Percentiles rank a stretch among this genome's conserved stretches.
Evolutionary conservation across 345 rosid species (phyloP).

Genomic region (Populus pruinosa): DNA sequence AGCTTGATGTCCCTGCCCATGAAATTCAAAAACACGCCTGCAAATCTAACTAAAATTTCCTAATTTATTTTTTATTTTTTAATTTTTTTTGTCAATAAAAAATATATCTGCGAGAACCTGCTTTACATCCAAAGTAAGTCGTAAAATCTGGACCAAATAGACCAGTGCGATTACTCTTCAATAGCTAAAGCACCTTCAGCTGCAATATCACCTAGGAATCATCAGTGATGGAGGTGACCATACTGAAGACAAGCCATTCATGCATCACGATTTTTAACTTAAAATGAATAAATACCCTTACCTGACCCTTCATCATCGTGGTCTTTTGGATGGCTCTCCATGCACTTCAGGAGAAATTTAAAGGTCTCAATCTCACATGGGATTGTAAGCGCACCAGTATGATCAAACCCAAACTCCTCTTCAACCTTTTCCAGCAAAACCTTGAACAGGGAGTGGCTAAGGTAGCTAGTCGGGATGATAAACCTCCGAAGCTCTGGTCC

Average conservation of each 20-base stretch:
- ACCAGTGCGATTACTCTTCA: conserved; percentile 21
- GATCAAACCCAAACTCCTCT: conserved; percentile 94
- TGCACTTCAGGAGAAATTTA: conserved; percentile 77
- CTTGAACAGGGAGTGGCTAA: conserved; percentile 84
- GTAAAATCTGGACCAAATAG: conserved; percentile 17
- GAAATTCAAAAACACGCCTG: conserved; percentile 14
- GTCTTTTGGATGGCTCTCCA: conserved; percentile 57
- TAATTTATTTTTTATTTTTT: conserved; percentile 18
- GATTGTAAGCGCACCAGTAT: conserved; percentile 71
- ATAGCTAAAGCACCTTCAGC: conserved; percentile 30
- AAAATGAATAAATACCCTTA: neutral
- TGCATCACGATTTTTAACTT: too few species aligned
- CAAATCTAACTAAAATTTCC: conserved; percentile 31
- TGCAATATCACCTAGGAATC: conserved; percentile 31
- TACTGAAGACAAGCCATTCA: neutral
- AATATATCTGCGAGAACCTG: conserved; percentile 31
- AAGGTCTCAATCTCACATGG: conserved; percentile 98
- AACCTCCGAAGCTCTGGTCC: conserved; percentile 93
- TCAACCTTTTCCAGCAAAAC: conserved; percentile 78
- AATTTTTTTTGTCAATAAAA: conserved; percentile 13
- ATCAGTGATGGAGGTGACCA: neutral
- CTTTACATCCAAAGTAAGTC: conserved; percentile 29
- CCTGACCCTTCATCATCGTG: conserved; percentile 35
- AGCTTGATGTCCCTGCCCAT: neutral
- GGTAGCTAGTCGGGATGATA: conserved; percentile 79